Base-by-base conservation (phyloP, 2,329 filamentous ascomycete genomes). In the Colletotrichum sp. region DNA sequence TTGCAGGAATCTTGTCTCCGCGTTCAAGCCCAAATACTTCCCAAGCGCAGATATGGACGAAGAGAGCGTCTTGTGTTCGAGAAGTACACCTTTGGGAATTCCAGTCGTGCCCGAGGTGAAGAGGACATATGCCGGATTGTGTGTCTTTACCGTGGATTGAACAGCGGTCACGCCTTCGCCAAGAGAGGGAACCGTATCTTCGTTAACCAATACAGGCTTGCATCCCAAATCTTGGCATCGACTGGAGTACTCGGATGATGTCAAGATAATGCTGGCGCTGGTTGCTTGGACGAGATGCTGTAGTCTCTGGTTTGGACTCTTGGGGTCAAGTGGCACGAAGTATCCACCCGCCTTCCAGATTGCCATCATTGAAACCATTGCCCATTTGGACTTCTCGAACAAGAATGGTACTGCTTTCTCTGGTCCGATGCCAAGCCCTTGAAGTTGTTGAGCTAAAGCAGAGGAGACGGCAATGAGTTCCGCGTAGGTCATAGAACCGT, bases 101-200 rank as follows among this genome's bases (percentile, higher is more conserved):
- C 81, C 81, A 1, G 81, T 81, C 2, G 74, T 79, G 3, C 81
- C 81, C 0, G 81, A 82, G 0, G 81, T 83, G 52, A 81, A 83
- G 18, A 82, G 66, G 1, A 81, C 69, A 36, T 80, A 82, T 1
- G 79, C 79, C 0, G 77, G 69, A 56, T 77, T 77, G 43, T 24
- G 14, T 4, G 64, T 58, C 7, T 36, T 21, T 13, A 64, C 48
- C 7, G 63, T 24, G 21, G 63, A n/a, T 10, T 55, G 34, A 7
- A 21, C 10, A 24, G 12, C 14, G 21, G 24, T n/a, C 34, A 7
- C 16, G n/a, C n/a, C 18, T 24, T 28, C 28, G 30, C 34, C 12
- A 32, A 32, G 4, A 7, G 30, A 43, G 7, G 34, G 14, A 26
- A 55, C 5, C 4, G 71, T 70, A 4, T 64, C 65, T n/a, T 58